Base-by-base conservation (phyloP, 139 green algal species). In the Chlorella sp. region DNA sequence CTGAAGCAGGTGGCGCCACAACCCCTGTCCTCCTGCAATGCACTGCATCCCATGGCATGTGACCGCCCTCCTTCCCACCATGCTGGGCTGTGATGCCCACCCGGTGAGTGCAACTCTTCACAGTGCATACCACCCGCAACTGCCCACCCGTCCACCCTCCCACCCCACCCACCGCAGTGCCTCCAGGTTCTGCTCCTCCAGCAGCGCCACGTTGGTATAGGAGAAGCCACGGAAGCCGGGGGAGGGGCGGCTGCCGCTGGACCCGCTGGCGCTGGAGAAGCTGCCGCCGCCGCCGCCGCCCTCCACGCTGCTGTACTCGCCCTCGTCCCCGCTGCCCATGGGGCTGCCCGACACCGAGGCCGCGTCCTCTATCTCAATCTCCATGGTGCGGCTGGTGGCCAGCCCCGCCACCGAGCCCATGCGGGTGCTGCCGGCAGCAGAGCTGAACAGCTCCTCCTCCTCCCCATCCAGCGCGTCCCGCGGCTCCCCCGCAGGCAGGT, bases 191-290 rank as follows among this genome's bases (percentile, higher is more conserved):
- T 74, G 68, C 68, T 91, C 76, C 5, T 51, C 83, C 58, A 91
- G 80, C 56, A 88, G 54, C 44, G 75, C 86, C 17, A 89, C 60
- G 67, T 91, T 91, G 32, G 86, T 88, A 80, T 82, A 91, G 60
- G 58, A 75, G 56, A 80, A 80, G 51, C 41, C 51, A 4, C 51
- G 54, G 51, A 86, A 87, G 64, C 64, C 22, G 41, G 76, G 64
- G 46, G 70, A 54, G 43, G 32, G 51, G 46, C 41, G 38, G 26
- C 24, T 44, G 41, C 56, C 64, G 22, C 20, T 36, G 76, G 41
- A 80, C 30, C 81, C 73, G 34, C 69, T 30, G 14, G 51, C 51
- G 51, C 51, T 60, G 51, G 51, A 60, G 51, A 60, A 60, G 41
- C 81, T 78, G 73, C 40, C 62, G 19, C 24, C 51, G 41, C 41